These are phyloP conservation scores for Hypoxylon sp. DNA, from an alignment of 2,329 filamentous ascomycete species.

Conservation along the genomic window DNA sequence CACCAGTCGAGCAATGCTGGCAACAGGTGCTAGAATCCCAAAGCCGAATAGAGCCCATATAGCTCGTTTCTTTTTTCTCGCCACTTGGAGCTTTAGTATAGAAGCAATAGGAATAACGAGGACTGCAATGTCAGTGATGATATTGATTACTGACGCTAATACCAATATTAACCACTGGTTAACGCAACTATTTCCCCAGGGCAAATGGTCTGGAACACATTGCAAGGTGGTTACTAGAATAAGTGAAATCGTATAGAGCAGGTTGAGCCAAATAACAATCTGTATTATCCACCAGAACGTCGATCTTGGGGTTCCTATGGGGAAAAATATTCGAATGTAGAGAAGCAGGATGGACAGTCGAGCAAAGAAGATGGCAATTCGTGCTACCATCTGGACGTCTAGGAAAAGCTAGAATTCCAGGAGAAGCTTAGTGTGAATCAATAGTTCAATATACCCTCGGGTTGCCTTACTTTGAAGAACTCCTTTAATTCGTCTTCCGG, in stretches of 20 bases:
- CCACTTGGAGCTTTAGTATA: slow-evolving; percentile 52
- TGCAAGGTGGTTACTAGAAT: slow-evolving; percentile 48
- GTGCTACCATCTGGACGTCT: slow-evolving; percentile 47
- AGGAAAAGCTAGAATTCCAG: slow-evolving; percentile 40
- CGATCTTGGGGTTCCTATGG: slow-evolving; percentile 32
- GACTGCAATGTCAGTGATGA: slow-evolving; percentile 50
- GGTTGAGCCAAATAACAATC: slow-evolving; percentile 45
- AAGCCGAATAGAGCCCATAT: slow-evolving; percentile 53
- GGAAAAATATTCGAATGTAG: slow-evolving; percentile 48
- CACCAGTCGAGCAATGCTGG: slow-evolving; percentile 48
- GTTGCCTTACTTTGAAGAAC: slow-evolving; percentile 30
- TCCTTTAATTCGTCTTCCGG: slow-evolving; percentile 32
- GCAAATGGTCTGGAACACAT: slow-evolving; percentile 43
- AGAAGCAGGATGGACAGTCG: slow-evolving; percentile 48
- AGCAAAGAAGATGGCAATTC: slow-evolving; percentile 50
- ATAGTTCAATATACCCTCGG: not conserved
- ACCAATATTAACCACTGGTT: slow-evolving; percentile 47
- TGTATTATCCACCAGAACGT: slow-evolving; percentile 49
- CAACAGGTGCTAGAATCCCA: slow-evolving; percentile 50
- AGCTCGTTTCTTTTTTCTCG: slow-evolving; percentile 49
- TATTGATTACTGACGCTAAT: slow-evolving; percentile 49
- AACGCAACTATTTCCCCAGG: slow-evolving; percentile 47
- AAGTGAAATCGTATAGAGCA: slow-evolving; percentile 48
- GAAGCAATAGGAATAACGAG: slow-evolving; percentile 52
- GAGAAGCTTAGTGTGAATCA: not conserved